Evolutionary conservation across 2,329 filamentous ascomycete species (phyloP).

Genomic region (Zasmidium angulare): DNA sequence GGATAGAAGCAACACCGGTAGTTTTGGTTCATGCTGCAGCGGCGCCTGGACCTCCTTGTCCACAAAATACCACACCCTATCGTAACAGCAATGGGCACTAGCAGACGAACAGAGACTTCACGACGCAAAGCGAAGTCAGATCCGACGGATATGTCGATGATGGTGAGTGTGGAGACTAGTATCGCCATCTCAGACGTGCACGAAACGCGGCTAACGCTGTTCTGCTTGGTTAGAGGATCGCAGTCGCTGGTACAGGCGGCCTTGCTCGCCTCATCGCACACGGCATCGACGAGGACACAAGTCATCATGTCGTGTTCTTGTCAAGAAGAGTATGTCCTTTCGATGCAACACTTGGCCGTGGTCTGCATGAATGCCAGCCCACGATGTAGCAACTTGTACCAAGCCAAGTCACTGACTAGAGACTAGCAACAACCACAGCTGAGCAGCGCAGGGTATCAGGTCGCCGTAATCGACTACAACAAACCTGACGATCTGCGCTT

Average conservation of each 20-base stretch:
- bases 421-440: slow-evolving; percentile 56
- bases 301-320: slow-evolving; percentile 68
- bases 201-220: slow-evolving; percentile 45
- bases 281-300: slow-evolving; percentile 60
- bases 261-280: slow-evolving; percentile 59
- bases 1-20: slow-evolving; percentile 7
- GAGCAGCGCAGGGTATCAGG: slow-evolving; percentile 60
- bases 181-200: background rate
- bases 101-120: background rate
- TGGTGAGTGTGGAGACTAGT: background rate
- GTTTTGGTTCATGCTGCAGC: background rate
- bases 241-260: slow-evolving; percentile 62
- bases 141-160: background rate
- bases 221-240: too few species aligned
- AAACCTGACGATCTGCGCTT: slow-evolving; percentile 60
- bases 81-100: background rate
- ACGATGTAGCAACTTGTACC: too few species aligned
- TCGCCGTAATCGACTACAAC: slow-evolving; percentile 67
- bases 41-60: background rate
- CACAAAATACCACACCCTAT: background rate
- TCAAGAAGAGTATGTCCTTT: slow-evolving; percentile 58
- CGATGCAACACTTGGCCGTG: too few species aligned
- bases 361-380: too few species aligned
- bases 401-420: background rate
- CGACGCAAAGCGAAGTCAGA: background rate